phyloP scores from a whole-genome alignment of 306 rosid genomes.

The Rosa persica region DNA sequence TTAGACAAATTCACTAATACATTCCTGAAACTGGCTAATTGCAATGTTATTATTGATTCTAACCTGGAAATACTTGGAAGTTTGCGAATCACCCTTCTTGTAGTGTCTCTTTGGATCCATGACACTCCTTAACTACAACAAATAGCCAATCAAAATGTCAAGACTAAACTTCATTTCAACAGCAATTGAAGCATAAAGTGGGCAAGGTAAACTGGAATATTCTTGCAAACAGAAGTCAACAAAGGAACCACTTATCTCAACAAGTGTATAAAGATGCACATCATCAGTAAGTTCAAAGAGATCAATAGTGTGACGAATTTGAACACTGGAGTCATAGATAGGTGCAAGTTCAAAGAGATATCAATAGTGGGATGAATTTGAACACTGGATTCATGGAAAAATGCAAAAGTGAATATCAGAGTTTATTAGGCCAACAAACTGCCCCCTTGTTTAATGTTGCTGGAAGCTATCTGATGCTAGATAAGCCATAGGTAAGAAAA shows the following conservation, averaged over 20 bases:
- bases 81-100: slow-evolving; percentile 69
- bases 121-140: slow-evolving; percentile 60
- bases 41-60: slow-evolving; percentile 22
- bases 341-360: background rate
- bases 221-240: background rate
- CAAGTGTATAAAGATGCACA: background rate
- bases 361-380: background rate
- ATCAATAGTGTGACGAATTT: background rate
- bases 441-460: background rate
- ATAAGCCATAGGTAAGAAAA: no score
- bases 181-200: background rate
- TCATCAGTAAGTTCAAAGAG: background rate
- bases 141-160: slow-evolving; percentile 17
- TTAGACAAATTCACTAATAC: background rate
- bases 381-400: background rate
- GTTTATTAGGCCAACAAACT: background rate
- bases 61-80: slow-evolving; percentile 82
- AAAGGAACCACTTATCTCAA: background rate
- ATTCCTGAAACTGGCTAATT: background rate
- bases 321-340: background rate
- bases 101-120: slow-evolving; percentile 90
- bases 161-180: slow-evolving; percentile 7
- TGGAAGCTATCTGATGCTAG: no score
- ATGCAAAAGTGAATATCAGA: background rate
- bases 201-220: background rate